Evolutionary conservation across 306 rosid genomes (phyloP), one percentile per base, ranked within the genome.

Genomic region (Ammopiptanthus mongolicus): DNA sequence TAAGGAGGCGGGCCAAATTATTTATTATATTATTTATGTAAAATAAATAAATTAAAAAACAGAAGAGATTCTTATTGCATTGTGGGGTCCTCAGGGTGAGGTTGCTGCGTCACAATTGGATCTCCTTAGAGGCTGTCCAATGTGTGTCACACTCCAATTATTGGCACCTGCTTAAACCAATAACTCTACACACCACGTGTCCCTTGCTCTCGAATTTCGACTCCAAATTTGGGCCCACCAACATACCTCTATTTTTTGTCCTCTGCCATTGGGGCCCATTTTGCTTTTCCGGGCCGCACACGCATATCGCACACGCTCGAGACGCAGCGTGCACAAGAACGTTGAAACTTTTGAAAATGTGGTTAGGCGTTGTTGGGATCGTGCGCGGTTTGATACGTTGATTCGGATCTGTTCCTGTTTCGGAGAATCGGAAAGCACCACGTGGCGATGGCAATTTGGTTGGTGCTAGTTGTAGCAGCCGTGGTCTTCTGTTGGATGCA

Each of bases 11-110:
- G 17, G 51, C 25, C 55, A 19, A 21, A 23, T 5, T 41, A 23
- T 56, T 55, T 36, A 9, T 15, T 50, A n/a, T 29, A 5, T n/a
- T 25, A 68, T 8, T 5, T 4, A 47, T 6, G 53, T 14, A n/a
- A 44, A 3, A 18, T 31, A 4, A 31, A 31, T 31, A 31, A 31
- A 31, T 4, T 31, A 8, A 4, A 34, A n/a, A 37, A 8, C 5
- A 23, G 34, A 21, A 23, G 14, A 41, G 71, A 65, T 42, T 41
- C 71, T 19, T 65, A 21, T 6, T 65, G 37, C 73, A 37, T 1
- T 12, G 69, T 77, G 69, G 52, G 75, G 60, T 6, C 69, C 39
- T 29, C 13, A 36, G 29, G 28, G 81, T 69, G 68, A 41, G 81
- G 81, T 14, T 33, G 41, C 37, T 65, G 65, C 57, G 57, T 66